A percentile compares a stretch with the other conserved stretches of the same genome.
Evolutionary conservation across 192 early-diverging fungal genomes (phyloP).

Genomic region (Coemansia sp.): DNA sequence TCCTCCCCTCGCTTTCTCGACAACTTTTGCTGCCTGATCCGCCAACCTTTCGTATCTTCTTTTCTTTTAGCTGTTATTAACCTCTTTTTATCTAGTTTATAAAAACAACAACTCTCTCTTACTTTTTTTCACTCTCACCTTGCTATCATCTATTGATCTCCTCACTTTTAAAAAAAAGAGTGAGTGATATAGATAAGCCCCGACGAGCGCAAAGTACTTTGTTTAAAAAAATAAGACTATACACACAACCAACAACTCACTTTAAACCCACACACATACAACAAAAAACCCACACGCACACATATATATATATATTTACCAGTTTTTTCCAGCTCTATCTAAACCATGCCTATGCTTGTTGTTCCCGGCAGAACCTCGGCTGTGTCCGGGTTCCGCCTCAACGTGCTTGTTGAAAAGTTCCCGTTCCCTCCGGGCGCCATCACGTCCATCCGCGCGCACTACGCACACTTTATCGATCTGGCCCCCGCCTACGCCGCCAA

Average conservation of each 20-base stretch:
- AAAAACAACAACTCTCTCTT: too few relatives aligned
- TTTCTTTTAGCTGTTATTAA: background rate
- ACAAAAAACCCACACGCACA: background rate
- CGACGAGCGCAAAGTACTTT: too few relatives aligned
- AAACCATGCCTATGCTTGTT: slow-evolving; percentile 67
- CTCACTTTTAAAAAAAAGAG: too few relatives aligned
- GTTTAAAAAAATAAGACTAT: too few relatives aligned
- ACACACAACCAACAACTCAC: background rate
- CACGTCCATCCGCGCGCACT: slow-evolving; percentile 57
- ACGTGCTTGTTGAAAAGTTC: slow-evolving; percentile 57
- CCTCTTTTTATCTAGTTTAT: background rate
- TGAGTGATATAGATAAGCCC: too few relatives aligned
- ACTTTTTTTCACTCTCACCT: background rate
- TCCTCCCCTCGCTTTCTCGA: too few relatives aligned
- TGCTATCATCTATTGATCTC: background rate
- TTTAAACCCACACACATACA: background rate
- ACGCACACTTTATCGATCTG: slow-evolving; percentile 74
- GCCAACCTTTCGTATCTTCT: background rate
- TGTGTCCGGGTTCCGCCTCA: slow-evolving; percentile 71
- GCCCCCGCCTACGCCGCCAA: slow-evolving; percentile 40
- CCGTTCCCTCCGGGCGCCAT: slow-evolving; percentile 55
- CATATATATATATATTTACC: background rate
- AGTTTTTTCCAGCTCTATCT: background rate
- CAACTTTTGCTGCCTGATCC: background rate
- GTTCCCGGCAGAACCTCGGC: slow-evolving; percentile 76